Conservation (phyloP, 371 early-diverging fungal genomes). For the Lichtheimia corymbifera region DNA sequence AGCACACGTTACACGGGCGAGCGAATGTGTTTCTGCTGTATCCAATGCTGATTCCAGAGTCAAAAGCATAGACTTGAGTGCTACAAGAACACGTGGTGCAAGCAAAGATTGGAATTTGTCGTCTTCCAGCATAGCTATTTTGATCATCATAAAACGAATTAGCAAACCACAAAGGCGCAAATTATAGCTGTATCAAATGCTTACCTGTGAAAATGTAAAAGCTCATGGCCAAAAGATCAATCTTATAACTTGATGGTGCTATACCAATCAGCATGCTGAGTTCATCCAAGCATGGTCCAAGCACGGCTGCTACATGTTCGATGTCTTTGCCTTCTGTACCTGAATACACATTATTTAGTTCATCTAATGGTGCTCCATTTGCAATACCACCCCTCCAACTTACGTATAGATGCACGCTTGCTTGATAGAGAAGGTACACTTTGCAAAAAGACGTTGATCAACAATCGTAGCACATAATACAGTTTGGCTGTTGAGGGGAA, state of each 20-base stretch:
- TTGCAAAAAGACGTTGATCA: conserved; percentile 54
- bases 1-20: conserved; percentile 36
- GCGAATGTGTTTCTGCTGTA: conserved; percentile 18
- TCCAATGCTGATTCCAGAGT: conserved; percentile 31
- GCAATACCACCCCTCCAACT: conserved; percentile 3
- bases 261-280: conserved; percentile 40
- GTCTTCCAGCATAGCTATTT: conserved; percentile 29
- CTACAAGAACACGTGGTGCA: conserved; percentile 45
- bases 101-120: conserved; percentile 29
- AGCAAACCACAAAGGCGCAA: neutral
- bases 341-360: neutral
- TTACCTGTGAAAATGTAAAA: conserved; percentile 42
- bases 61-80: conserved; percentile 41
- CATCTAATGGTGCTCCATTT: neutral
- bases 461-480: conserved; percentile 47
- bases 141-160: neutral
- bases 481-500: conserved; percentile 51
- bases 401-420: conserved; percentile 27
- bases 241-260: conserved; percentile 41
- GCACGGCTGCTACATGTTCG: conserved; percentile 24
- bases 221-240: conserved; percentile 47
- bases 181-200: neutral
- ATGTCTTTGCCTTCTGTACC: neutral
- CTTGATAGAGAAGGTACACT: conserved; percentile 41
- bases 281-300: conserved; percentile 47